Percentiles rank a stretch among this genome's conserved stretches.
Conservation (phyloP, 495 filamentous ascomycete species). For the Achaetomiella virescens region DNA sequence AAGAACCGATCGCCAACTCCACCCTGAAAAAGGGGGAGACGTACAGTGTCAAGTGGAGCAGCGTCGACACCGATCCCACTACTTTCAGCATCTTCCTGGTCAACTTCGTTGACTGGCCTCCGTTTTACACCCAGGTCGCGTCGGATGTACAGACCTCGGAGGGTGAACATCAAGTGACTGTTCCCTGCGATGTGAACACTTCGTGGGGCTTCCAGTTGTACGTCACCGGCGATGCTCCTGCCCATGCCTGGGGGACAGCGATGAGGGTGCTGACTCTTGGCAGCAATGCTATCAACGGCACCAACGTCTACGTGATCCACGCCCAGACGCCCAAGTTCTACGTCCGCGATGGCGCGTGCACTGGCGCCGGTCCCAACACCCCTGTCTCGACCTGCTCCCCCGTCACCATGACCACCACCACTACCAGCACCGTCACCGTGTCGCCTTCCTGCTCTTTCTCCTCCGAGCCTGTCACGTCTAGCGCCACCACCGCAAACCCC, state of each 20-base stretch:
- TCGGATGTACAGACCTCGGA: constrained; percentile 29
- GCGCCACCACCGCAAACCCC: neutral
- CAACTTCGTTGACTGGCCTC: constrained; percentile 48
- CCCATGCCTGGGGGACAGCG: neutral
- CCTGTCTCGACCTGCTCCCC: constrained; percentile 16
- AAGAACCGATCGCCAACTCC: constrained; percentile 22
- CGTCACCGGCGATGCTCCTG: neutral
- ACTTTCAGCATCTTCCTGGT: constrained; percentile 41
- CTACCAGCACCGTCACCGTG: constrained; percentile 5
- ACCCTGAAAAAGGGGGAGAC: constrained; percentile 35
- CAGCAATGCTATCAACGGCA: constrained; percentile 45
- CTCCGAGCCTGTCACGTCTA: neutral
- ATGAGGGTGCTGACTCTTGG: neutral
- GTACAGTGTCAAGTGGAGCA: constrained; percentile 34
- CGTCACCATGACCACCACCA: constrained; percentile 27
- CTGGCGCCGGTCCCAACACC: constrained; percentile 9
- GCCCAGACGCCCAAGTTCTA: constrained; percentile 41
- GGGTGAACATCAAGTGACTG: constrained; percentile 28
- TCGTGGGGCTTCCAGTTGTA: constrained; percentile 43
- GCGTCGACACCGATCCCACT: constrained; percentile 43
- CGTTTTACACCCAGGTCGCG: constrained; percentile 37
- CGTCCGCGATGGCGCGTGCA: constrained; percentile 23
- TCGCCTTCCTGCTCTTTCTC: neutral
- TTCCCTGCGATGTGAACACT: constrained; percentile 37
- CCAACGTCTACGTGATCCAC: constrained; percentile 46